Base-by-base conservation (phyloP, 495 filamentous ascomycete species). In the Melanomma pulvis-pyrius region DNA sequence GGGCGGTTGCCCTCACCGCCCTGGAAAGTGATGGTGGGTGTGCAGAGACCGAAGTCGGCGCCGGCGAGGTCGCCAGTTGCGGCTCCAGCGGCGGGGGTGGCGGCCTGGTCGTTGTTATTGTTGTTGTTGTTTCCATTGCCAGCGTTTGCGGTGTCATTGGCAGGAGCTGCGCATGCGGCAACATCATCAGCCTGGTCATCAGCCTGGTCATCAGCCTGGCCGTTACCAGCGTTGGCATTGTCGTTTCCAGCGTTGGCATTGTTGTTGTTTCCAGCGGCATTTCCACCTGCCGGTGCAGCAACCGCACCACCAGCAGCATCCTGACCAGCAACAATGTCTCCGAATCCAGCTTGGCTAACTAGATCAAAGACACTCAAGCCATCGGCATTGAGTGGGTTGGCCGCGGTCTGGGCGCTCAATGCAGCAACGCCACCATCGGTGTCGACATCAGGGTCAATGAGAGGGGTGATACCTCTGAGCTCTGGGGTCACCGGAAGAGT, bases 401-500 rank as follows among this genome's bases (percentile, higher is more conserved):
- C 59, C n/a, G 82, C 69, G 5, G 82, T 84, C 7, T 65, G 71
- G 6, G 73, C 79, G 47, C 83, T 81, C 70, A 84, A 81, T 54
- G 82, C 81, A 61, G 85, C 86, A 68, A 83, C 80, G 19, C 77
- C 67, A 32, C 79, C 85, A 17, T 82, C 76, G 30, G 81, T 85
- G 8, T 41, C 68, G 28, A 86, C 81, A 55, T 71, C 83, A 21
- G 85, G 85, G 67, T 88, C 86, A 44, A 88, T 78, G 0, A 86
- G 74, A 47, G 86, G 85, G 28, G 86, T 76, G 49, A 88, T 84
- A 49, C 86, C 86, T 26, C 84, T 79, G 34, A 88, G 80, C 54
- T 77, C 81, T 13, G 73, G 66, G n/a, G 82, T 87, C 13, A 76
- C 80, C 1, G 86, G 86, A 9, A 88, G 82, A 24, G 73, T 74